Conservation (phyloP, 306 rosid genomes). For the Nissolia schottii region DNA sequence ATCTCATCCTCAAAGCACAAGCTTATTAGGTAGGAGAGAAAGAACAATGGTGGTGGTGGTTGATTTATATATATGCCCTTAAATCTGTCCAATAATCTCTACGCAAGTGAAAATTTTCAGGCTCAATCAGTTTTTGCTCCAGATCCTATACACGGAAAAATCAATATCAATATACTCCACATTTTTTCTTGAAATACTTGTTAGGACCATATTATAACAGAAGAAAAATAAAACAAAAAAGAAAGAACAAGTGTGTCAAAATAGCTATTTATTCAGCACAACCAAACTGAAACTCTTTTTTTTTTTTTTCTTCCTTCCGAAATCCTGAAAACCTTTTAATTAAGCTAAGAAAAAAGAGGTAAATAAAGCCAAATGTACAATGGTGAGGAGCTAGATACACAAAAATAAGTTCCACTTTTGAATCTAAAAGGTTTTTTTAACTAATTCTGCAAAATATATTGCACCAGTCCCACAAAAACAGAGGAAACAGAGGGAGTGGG, state of each 20-base stretch:
- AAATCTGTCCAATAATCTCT: slow-evolving; percentile 2
- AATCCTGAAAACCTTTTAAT: background rate
- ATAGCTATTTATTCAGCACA: background rate
- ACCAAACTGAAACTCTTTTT: slow-evolving; percentile 29
- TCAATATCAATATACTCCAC: background rate
- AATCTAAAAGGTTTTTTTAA: background rate
- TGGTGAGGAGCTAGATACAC: slow-evolving; percentile 1
- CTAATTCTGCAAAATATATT: background rate
- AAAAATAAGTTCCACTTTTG: background rate
- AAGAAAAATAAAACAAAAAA: no score
- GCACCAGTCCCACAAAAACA: background rate
- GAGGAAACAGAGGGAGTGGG: slow-evolving; percentile 23
- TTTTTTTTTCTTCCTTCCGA: no score
- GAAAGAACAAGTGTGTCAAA: slow-evolving; percentile 9
- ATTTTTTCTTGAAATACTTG: background rate
- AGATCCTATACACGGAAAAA: slow-evolving; percentile 25
- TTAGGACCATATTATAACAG: no score
- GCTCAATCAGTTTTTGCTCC: background rate
- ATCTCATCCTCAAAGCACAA: slow-evolving; percentile 56
- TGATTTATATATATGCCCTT: background rate
- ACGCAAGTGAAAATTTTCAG: slow-evolving; percentile 14
- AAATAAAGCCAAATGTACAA: background rate
- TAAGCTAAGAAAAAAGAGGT: background rate
- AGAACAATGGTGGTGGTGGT: background rate
- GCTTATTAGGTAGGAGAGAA: slow-evolving; percentile 1